Evolutionary conservation across 2,329 filamentous ascomycete genomes (phyloP), one percentile per base, ranked within the genome.

Genomic region (Aspergillus aculeatinus): DNA sequence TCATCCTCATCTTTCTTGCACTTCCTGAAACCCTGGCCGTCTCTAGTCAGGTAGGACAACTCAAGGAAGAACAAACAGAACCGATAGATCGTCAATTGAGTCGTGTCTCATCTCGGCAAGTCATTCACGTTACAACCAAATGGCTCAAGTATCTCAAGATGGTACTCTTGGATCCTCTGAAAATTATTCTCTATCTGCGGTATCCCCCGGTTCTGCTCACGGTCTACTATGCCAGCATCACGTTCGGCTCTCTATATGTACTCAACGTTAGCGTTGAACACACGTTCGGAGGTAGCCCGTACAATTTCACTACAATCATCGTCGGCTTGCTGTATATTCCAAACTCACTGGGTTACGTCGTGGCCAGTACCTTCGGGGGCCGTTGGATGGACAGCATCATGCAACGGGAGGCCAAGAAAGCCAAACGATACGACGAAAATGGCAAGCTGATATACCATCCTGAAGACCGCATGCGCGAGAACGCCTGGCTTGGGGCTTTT

Each of bases 311-410:
- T 5, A 84, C 86, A 49, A 80, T 91, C 65, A 85, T 91, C 55
- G 79, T 95, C 57, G 91, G 91, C 11, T 77, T 92, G 39, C 79
- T 92, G 23, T 95, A 95, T 72, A 83, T 94, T n/a, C 89, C 91
- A 0, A 85, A 86, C 47, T 89, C 88, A 0, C 60, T 90, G 5
- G 91, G 91, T 4, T 95, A 94, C 74, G 78, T 93, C 50, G 63
- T 86, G 5, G 83, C 88, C 0, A 89, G 88, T 48, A 68, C 91
- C 2, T 76, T 90, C 39, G 90, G 90, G 47, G 91, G 91, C 0
- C 81, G 80, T 48, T 95, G 91, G 91, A 88, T 90, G 67, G 91
- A 96, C 72, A 77, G 76, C 19, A 94, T 95, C 74, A 95, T 95
- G 91, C 81, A 85, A 33, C 84, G 89, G 21, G 88, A 91, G 74